These are phyloP conservation scores for Nicotiana benthamiana DNA, from an alignment of 257 asterid species.

Conservation along the genomic window DNA sequence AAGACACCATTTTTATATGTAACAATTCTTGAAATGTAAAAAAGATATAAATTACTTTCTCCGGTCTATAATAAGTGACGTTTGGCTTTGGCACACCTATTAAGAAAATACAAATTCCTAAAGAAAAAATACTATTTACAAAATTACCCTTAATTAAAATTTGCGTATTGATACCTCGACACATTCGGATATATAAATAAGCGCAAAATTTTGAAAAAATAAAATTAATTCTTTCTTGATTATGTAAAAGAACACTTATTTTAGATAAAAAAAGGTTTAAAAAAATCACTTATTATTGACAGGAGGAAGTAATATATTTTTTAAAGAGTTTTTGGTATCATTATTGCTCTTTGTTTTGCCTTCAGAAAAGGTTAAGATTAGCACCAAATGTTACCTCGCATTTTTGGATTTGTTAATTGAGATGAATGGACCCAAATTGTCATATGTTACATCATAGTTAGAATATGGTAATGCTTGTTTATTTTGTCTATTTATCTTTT, in stretches of 20 bases:
- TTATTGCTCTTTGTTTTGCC: neutral
- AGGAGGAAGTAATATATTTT: neutral
- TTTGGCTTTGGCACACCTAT: too few relatives aligned
- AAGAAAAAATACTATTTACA: too few relatives aligned
- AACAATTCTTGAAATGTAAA: neutral
- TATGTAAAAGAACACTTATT: too few relatives aligned
- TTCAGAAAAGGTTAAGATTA: neutral
- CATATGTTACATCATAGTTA: slow-evolving; percentile 1
- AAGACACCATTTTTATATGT: neutral
- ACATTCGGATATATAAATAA: too few relatives aligned
- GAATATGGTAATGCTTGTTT: neutral
- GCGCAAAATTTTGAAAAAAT: too few relatives aligned
- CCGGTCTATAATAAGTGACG: too few relatives aligned
- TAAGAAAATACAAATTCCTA: too few relatives aligned
- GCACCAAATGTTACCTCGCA: neutral
- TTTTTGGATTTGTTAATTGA: neutral
- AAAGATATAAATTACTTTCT: neutral
- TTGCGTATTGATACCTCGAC: too few relatives aligned
- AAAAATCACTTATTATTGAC: too few relatives aligned
- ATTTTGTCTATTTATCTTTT: neutral
- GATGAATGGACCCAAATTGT: neutral
- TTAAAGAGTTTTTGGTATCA: neutral
- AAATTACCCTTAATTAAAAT: too few relatives aligned
- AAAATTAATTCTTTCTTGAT: too few relatives aligned
- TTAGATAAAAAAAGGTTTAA: too few relatives aligned